phyloP scores from a whole-genome alignment of 2,329 filamentous ascomycete genomes.

The Penicillium expansum region DNA sequence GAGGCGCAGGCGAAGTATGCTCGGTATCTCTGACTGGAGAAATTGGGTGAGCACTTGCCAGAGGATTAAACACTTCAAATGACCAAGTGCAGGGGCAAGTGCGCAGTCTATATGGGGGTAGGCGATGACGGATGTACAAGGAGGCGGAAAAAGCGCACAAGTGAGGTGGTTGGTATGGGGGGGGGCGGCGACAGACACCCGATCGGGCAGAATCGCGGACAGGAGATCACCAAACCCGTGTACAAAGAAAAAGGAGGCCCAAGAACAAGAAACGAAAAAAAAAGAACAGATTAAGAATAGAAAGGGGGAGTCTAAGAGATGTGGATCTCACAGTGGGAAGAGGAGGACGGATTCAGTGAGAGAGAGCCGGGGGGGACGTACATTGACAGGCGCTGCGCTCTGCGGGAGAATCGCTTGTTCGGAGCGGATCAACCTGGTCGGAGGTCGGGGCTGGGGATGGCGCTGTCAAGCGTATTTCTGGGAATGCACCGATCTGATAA shows the following conservation, averaged over 20 bases:
- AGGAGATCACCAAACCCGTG: conserved; percentile 11
- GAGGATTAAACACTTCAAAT: conserved; percentile 1
- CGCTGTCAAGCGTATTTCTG: conserved; percentile 35
- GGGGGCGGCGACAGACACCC: conserved; percentile 20
- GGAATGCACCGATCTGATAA: conserved; percentile 29
- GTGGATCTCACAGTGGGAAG: conserved; percentile 32
- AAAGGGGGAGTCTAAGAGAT: conserved; percentile 16
- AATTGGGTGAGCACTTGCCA: conserved; percentile 13
- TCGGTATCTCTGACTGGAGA: conserved; percentile 5
- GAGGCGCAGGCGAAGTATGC: conserved; percentile 14
- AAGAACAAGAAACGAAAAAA: conserved; percentile 5
- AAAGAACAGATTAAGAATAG: conserved; percentile 11
- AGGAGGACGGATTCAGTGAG: conserved; percentile 17
- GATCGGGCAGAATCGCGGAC: conserved; percentile 22
- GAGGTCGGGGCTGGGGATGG: conserved; percentile 36
- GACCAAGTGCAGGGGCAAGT: conserved; percentile 5
- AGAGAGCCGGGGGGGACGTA: conserved; percentile 20
- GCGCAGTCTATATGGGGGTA: conserved; percentile 18
- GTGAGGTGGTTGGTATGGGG: conserved; percentile 19
- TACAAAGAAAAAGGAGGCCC: conserved; percentile 16
- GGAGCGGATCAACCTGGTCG: conserved; percentile 35
- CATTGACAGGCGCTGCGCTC: conserved; percentile 21
- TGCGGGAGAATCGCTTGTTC: conserved; percentile 40
- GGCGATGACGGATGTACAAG: conserved; percentile 25
- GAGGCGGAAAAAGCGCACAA: conserved; percentile 26